These are phyloP conservation scores for Penstemon newberryi DNA, from an alignment of 257 asterid genomes.

Conservation along the genomic window DNA sequence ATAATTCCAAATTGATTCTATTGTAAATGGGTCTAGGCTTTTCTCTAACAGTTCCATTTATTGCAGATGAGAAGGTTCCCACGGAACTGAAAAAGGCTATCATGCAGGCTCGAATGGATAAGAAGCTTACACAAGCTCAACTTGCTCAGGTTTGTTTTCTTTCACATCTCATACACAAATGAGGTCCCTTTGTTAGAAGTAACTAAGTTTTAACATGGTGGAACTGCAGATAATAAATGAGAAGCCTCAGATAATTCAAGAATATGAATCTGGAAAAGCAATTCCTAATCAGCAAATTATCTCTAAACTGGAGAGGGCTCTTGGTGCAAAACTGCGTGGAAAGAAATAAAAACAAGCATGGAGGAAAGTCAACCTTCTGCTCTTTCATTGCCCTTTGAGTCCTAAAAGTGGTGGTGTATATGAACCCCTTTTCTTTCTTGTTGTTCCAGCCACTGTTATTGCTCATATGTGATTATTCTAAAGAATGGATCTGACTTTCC, in stretches of 20 bases:
- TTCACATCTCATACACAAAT: neutral
- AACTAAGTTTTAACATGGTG: too few relatives aligned
- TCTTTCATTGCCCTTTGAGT: constrained; percentile 28
- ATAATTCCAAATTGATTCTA: neutral
- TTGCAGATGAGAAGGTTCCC: constrained; percentile 83
- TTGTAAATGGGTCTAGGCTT: neutral
- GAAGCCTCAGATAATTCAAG: constrained; percentile 57
- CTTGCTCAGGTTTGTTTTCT: constrained; percentile 69
- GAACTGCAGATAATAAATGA: constrained; percentile 64
- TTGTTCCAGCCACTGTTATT: constrained; percentile 24
- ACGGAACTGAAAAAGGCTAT: constrained; percentile 81
- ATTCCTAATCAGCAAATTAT: constrained; percentile 68
- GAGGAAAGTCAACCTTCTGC: constrained; percentile 26
- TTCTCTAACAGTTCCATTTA: neutral
- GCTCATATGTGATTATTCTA: constrained; percentile 22
- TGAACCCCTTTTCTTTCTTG: constrained; percentile 19
- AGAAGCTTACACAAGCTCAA: constrained; percentile 87
- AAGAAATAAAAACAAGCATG: constrained; percentile 45
- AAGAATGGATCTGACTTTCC: constrained; percentile 38
- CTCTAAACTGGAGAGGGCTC: constrained; percentile 83
- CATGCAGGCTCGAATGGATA: constrained; percentile 84
- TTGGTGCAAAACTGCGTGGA: constrained; percentile 75
- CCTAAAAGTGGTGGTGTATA: constrained; percentile 38
- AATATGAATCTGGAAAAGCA: constrained; percentile 53
- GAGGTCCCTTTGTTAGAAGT: neutral